Percentiles rank a stretch among this genome's conserved stretches.
Evolutionary conservation across 1,284 basidiomycete genomes (phyloP).

Genomic region (Tylopilus orsonianus): DNA sequence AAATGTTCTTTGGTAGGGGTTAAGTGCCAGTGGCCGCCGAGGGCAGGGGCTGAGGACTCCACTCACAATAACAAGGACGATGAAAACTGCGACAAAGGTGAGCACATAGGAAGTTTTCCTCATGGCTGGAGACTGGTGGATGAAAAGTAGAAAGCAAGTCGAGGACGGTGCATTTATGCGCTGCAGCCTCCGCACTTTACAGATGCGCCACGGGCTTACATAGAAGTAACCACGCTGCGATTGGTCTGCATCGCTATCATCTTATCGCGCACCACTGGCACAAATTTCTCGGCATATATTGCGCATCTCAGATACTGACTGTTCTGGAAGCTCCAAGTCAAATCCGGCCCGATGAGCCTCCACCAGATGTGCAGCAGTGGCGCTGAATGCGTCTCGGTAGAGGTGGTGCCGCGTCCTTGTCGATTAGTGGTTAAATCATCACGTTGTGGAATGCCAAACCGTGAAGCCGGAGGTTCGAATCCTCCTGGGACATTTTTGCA

Average conservation of each 20-base stretch:
- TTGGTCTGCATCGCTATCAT: not conserved
- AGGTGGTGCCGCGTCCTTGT: conserved; percentile 25
- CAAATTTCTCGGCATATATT: conserved; percentile 19
- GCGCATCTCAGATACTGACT: not conserved
- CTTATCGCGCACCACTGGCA: conserved; percentile 29
- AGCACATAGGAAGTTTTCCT: conserved; percentile 64
- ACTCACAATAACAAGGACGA: conserved; percentile 56
- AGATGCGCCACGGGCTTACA: not conserved
- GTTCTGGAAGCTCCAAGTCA: not conserved
- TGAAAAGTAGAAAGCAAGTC: not conserved
- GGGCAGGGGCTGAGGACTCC: not conserved
- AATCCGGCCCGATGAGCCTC: no score
- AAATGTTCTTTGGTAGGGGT: conserved; percentile 47
- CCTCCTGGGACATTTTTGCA: conserved; percentile 37
- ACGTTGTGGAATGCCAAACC: conserved; percentile 37
- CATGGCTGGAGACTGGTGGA: conserved; percentile 39
- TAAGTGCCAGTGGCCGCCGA: not conserved
- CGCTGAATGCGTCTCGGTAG: no score
- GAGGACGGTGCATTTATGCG: not conserved
- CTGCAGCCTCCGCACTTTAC: not conserved
- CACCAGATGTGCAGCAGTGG: no score
- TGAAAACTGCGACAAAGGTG: conserved; percentile 52
- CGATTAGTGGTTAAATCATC: conserved; percentile 46
- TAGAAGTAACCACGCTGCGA: not conserved
- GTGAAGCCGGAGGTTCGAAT: conserved; percentile 43